Conservation (phyloP, 495 filamentous ascomycete genomes). For the Neurospora africana region DNA sequence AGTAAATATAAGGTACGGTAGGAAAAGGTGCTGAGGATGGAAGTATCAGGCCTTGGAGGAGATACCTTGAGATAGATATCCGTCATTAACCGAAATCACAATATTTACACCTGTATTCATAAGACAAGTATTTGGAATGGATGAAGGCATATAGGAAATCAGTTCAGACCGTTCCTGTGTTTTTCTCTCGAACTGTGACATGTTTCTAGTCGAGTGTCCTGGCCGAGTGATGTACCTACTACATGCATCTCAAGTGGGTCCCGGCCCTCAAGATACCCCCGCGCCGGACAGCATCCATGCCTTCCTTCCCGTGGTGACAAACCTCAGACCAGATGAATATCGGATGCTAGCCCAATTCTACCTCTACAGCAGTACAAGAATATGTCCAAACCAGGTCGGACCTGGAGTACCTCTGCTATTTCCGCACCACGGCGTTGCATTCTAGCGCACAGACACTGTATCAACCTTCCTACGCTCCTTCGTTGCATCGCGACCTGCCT, state of each 20-base stretch:
- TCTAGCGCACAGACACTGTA: neutral
- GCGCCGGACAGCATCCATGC: neutral
- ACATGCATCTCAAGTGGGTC: neutral
- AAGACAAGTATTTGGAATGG: neutral
- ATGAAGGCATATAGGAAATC: neutral
- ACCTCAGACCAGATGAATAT: neutral
- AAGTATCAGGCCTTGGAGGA: neutral
- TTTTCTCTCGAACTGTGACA: neutral
- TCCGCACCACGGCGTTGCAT: neutral
- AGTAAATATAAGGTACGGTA: no score
- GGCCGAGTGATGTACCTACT: neutral
- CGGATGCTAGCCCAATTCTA: neutral
- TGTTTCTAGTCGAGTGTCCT: neutral
- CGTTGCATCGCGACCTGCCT: neutral
- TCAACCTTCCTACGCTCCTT: neutral
- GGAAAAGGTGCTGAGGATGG: neutral
- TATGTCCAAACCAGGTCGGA: neutral
- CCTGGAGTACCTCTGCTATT: neutral
- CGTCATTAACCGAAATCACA: neutral
- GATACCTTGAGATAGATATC: neutral
- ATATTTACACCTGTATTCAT: neutral
- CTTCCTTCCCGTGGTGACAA: neutral
- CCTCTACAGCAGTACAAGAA: neutral
- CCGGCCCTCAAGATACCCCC: neutral
- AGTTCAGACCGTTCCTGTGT: neutral